Conservation (phyloP, 75 land plant genomes). For the Sequoia sempervirens region DNA sequence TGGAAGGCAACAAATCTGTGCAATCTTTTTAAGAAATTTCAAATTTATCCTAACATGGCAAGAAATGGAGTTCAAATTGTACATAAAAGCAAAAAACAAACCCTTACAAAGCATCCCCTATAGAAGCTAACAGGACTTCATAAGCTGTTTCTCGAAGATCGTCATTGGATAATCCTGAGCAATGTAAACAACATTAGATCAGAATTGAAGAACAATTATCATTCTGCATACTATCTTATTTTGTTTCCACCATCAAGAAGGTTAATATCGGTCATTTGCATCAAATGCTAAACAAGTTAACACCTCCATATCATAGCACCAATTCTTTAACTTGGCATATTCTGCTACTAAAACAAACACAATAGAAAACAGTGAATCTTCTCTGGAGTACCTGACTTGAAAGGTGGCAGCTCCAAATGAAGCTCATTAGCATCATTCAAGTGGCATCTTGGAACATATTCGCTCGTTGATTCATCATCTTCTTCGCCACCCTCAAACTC, state of each 20-base stretch:
- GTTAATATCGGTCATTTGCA: background rate
- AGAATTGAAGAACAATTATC: background rate
- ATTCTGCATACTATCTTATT: background rate
- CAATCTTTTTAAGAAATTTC: background rate
- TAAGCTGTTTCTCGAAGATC: conserved; percentile 97
- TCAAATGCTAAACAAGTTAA: background rate
- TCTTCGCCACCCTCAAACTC: conserved; percentile 79
- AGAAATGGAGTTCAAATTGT: background rate
- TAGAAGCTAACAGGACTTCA: conserved; percentile 85
- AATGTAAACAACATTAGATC: background rate
- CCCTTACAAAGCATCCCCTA: conserved; percentile 90
- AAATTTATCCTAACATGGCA: background rate
- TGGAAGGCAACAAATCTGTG: background rate
- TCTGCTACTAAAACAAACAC: conserved; percentile 3
- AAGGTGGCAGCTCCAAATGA: conserved; percentile 56
- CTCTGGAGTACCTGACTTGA: conserved; percentile 62
- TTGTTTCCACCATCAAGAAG: background rate
- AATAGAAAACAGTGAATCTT: background rate
- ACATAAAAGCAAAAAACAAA: background rate
- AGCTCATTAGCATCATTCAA: conserved; percentile 65
- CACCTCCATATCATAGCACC: background rate
- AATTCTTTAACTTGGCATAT: background rate
- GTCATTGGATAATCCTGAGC: conserved; percentile 84
- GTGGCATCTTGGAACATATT: conserved; percentile 29
- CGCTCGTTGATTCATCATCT: conserved; percentile 14